phyloP scores from a whole-genome alignment of 495 filamentous ascomycete genomes.

The Thozetella sp. region DNA sequence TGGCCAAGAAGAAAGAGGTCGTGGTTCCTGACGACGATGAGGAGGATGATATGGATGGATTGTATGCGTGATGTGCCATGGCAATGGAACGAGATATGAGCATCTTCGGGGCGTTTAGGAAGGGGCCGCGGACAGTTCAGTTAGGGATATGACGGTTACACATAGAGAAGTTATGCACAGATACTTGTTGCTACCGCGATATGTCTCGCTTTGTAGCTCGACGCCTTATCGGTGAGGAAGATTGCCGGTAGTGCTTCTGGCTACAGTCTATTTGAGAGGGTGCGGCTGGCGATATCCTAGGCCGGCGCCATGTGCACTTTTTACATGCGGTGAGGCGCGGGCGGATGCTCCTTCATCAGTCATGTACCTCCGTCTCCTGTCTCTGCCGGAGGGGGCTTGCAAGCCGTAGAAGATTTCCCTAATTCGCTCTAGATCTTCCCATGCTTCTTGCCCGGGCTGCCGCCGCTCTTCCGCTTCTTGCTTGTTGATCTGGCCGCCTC shows the following conservation, averaged over 20 bases:
- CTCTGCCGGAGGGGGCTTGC: background rate
- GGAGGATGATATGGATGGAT: constrained; percentile 71
- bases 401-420: background rate
- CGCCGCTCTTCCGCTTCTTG: constrained; percentile 12
- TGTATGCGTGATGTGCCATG: constrained; percentile 61
- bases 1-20: constrained; percentile 73
- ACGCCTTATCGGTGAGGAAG: too few species aligned
- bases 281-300: too few species aligned
- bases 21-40: constrained; percentile 55
- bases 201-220: too few species aligned
- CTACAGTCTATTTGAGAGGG: too few species aligned
- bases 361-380: accelerated
- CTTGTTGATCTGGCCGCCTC: constrained; percentile 1
- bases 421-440: constrained; percentile 18
- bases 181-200: too few species aligned
- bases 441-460: constrained; percentile 16
- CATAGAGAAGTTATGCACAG: too few species aligned
- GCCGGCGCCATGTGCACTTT: too few species aligned
- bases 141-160: background rate
- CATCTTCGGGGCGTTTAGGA: background rate
- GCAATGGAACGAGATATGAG: background rate
- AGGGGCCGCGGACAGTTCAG: background rate
- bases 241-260: too few species aligned
- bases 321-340: too few species aligned
- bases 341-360: too few species aligned